Conservation (phyloP, 345 rosid genomes). For the Clausena lansium region DNA sequence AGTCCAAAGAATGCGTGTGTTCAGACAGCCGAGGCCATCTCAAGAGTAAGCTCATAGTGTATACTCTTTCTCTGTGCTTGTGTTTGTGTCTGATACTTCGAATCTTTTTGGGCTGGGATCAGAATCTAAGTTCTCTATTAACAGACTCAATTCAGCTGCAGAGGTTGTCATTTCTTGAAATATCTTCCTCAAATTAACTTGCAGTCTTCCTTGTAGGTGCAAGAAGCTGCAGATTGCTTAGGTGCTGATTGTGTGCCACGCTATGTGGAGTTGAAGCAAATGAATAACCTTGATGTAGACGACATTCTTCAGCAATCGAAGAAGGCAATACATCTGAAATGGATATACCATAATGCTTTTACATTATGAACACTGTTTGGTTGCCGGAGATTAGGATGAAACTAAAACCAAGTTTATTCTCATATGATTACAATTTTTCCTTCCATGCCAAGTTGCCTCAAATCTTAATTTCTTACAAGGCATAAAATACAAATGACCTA, state of each 20-base stretch:
- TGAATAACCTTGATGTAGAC: conserved; percentile 51
- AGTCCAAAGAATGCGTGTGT: conserved; percentile 52
- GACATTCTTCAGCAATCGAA: conserved; percentile 40
- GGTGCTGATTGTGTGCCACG: conserved; percentile 84
- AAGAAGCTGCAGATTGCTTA: conserved; percentile 91
- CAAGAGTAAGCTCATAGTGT: conserved; percentile 45
- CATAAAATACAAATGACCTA: too few species aligned
- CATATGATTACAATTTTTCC: too few species aligned
- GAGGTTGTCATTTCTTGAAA: neutral
- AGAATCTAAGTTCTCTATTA: neutral
- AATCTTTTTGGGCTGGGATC: neutral
- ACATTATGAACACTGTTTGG: neutral
- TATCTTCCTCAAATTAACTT: neutral
- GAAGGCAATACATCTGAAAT: conserved; percentile 45
- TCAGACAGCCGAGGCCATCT: conserved; percentile 61
- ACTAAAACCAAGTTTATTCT: too few species aligned
- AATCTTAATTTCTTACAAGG: too few species aligned
- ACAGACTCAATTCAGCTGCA: neutral
- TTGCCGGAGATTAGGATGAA: too few species aligned
- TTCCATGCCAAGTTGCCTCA: too few species aligned
- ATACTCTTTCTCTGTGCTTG: neutral
- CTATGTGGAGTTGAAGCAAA: conserved; percentile 56
- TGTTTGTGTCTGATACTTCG: neutral
- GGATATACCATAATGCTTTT: neutral
- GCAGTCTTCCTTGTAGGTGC: conserved; percentile 48